phyloP scores from a whole-genome alignment of 495 filamentous ascomycete genomes.

The Geopyxis carbonaria region DNA sequence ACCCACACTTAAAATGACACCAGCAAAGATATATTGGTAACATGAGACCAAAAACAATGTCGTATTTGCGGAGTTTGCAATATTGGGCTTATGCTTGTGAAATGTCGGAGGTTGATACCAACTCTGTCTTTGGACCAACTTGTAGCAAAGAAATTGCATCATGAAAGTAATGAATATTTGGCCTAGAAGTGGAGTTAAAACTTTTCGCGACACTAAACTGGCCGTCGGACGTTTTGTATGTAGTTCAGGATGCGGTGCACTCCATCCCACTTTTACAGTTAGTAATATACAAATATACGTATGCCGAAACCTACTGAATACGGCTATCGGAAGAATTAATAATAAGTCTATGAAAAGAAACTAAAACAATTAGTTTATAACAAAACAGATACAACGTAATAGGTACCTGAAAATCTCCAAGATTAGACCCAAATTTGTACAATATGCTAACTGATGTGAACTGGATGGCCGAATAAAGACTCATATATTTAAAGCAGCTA shows the following conservation, averaged over 20 bases:
- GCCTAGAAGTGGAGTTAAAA: slow-evolving; percentile 73
- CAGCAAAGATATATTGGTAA: slow-evolving; percentile 85
- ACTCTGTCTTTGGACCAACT: slow-evolving; percentile 51
- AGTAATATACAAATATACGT: slow-evolving; percentile 8
- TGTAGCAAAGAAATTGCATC: slow-evolving; percentile 58
- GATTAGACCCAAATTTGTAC: slow-evolving; percentile 86
- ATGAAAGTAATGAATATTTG: slow-evolving; percentile 69
- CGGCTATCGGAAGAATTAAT: slow-evolving; percentile 86
- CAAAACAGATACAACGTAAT: not conserved
- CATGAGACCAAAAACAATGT: slow-evolving; percentile 75
- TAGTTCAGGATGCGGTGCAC: slow-evolving; percentile 60
- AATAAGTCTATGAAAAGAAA: slow-evolving; percentile 90
- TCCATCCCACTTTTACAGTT: slow-evolving; percentile 69
- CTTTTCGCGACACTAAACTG: slow-evolving; percentile 82
- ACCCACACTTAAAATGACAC: slow-evolving; percentile 74
- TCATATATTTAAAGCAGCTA: slow-evolving; percentile 99
- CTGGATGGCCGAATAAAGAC: slow-evolving; percentile 94
- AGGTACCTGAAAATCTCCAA: slow-evolving; percentile 81
- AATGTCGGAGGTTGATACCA: slow-evolving; percentile 77
- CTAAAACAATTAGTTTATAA: slow-evolving; percentile 26
- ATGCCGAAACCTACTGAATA: slow-evolving; percentile 53
- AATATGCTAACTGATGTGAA: slow-evolving; percentile 98
- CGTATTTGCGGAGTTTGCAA: slow-evolving; percentile 83
- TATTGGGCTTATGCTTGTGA: slow-evolving; percentile 57
- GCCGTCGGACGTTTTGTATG: slow-evolving; percentile 77